Percentiles rank a stretch among this genome's conserved stretches.
These are phyloP conservation scores for Tulasnella sp. DNA, from an alignment of 768 basidiomycete species.

Conservation along the genomic window DNA sequence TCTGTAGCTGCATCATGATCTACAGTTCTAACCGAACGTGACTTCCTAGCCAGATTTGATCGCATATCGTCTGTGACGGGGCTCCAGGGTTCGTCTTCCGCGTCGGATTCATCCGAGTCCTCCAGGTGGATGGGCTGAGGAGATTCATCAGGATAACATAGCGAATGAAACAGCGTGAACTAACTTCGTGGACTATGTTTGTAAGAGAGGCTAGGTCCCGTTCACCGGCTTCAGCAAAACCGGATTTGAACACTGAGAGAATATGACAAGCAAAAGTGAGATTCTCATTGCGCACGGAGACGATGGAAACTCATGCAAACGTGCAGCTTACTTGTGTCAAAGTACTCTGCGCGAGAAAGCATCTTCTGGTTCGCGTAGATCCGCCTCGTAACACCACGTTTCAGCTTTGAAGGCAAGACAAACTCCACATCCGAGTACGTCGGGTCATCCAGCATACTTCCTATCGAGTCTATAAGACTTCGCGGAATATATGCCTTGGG, in stretches of 20 bases:
- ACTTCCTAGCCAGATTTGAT: no score
- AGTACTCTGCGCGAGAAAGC: slow-evolving; percentile 64
- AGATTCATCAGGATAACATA: background rate
- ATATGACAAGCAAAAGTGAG: background rate
- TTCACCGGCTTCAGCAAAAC: slow-evolving; percentile 47
- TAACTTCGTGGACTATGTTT: background rate
- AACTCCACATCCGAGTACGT: slow-evolving; percentile 78
- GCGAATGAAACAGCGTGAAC: no score
- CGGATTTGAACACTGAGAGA: slow-evolving; percentile 55
- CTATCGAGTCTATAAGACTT: slow-evolving; percentile 57
- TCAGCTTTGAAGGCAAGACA: slow-evolving; percentile 43
- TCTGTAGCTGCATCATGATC: background rate
- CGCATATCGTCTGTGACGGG: background rate
- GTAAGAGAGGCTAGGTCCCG: background rate
- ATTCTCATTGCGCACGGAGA: background rate
- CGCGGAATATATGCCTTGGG: slow-evolving; percentile 51
- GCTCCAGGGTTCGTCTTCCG: slow-evolving; percentile 18
- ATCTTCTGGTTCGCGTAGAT: slow-evolving; percentile 64
- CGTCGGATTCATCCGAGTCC: slow-evolving; percentile 21
- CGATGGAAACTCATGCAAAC: no score
- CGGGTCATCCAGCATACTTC: slow-evolving; percentile 66
- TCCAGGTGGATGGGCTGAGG: slow-evolving; percentile 2
- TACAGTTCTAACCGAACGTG: background rate
- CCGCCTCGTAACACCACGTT: slow-evolving; percentile 29
- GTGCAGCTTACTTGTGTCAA: slow-evolving; percentile 58